Base-by-base conservation (phyloP, 1,284 basidiomycete genomes). In the Trametes hirsuta region DNA sequence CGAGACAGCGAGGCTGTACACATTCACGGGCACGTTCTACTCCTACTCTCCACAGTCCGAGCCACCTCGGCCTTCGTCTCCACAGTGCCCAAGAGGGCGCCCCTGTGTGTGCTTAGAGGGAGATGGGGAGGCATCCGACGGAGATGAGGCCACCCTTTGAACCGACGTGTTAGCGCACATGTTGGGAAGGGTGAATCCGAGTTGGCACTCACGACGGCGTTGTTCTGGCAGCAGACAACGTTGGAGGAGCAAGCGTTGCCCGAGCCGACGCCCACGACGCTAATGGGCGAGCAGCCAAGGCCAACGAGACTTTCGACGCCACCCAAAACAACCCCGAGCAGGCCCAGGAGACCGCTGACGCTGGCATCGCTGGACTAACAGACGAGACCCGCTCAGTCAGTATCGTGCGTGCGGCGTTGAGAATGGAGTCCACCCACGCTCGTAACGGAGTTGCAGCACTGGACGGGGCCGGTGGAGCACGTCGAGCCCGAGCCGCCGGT, bases 201-300 rank as follows among this genome's bases (percentile, higher is more conserved):
- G 18, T 30, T 8, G 6, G 18, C 11, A 59, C 61, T 39, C 25
- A 63, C 61, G 21, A 51, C 50, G 15, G 25, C 22, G 47, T 68
- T 68, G 50, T 68, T 61, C 53, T 59, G 40, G 61, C 64, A 59
- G 54, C 57, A 56, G 35, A 59, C 57, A 6, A 30, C 22, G 40
- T 34, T 46, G 18, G 46, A 48, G 4, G 42, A 14, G 52, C 72
- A 72, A 9, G 46, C 35, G 22, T 36, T 51, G 44, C 69, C 65
- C 24, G 58, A 59, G 14, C 63, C 66, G 39, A 66, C 52, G 34
- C 68, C 66, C 49, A 68, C 47, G 47, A 68, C 55, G 44, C 35
- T 60, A 50, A 72, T 60, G 25, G 71, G 70, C 14, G 66, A 66
- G 64, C 71, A 74, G 14, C 59, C 61, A 21, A 74, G 21, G n/a